Evolutionary conservation across 768 basidiomycete species (phyloP).

Genomic region (Imleria badia): DNA sequence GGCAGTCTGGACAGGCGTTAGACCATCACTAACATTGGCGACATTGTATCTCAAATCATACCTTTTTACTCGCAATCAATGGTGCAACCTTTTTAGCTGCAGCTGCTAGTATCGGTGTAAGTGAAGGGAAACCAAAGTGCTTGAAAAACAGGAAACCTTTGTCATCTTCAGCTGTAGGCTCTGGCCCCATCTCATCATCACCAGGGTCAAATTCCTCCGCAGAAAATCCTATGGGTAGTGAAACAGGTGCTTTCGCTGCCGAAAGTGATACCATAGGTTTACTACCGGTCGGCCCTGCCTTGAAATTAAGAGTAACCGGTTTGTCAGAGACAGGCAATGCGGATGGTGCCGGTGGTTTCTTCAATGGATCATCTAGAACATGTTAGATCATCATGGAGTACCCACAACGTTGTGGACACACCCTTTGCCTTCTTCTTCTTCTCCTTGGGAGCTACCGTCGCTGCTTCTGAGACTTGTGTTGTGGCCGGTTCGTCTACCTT

Average conservation of each 20-base stretch:
- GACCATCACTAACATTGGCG: background rate
- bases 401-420: slow-evolving; percentile 16
- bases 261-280: slow-evolving; percentile 24
- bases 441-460: slow-evolving; percentile 50
- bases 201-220: slow-evolving; percentile 53
- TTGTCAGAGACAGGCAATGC: slow-evolving; percentile 73
- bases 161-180: slow-evolving; percentile 47
- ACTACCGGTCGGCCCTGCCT: slow-evolving; percentile 33
- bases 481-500: slow-evolving; percentile 62
- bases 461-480: slow-evolving; percentile 20
- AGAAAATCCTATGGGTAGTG: slow-evolving; percentile 62
- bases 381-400: slow-evolving; percentile 10
- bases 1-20: slow-evolving; percentile 54
- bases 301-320: slow-evolving; percentile 78
- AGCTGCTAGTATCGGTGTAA: slow-evolving; percentile 33
- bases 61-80: slow-evolving; percentile 84
- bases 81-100: slow-evolving; percentile 75
- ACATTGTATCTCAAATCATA: slow-evolving; percentile 24
- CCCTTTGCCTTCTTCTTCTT: slow-evolving; percentile 58
- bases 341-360: slow-evolving; percentile 55
- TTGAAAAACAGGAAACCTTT: slow-evolving; percentile 24
- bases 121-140: background rate
- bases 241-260: slow-evolving; percentile 35
- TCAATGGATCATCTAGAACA: slow-evolving; percentile 34
- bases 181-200: slow-evolving; percentile 45